Evolutionary conservation across 1,284 basidiomycete species (phyloP), one percentile per base, ranked within the genome.

Genomic region (Ustilago hordei): DNA sequence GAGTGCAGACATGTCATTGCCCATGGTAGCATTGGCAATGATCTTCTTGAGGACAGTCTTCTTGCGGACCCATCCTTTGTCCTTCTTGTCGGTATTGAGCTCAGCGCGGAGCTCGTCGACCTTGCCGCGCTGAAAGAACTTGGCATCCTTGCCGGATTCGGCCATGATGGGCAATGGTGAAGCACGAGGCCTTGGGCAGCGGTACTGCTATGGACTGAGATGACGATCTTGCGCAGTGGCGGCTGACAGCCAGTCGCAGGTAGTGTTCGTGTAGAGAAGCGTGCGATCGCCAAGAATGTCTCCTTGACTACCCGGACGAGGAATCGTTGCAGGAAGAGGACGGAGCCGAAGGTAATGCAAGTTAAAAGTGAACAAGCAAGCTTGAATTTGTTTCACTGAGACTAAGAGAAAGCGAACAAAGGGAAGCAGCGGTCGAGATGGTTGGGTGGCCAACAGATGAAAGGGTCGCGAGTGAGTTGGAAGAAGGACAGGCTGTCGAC

Each of bases 1-100:
- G 77, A 97, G 88, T 31, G 93, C 91, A 19, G 95, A 97, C 96
- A 99, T 86, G 69, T 86, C 85, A 93, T 98, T 86, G 61, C 85
- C 85, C 85, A 86, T 85, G 23, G 85, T 86, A 8, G 84, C 84
- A 64, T 86, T 86, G 47, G 85, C 85, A 38, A 86, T 84, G 71
- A 86, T 84, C 65, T 83, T 83, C 59, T 86, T 86, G 34, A 86
- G 75, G 13, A 79, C 79, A 8, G 81, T 78, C 61, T 82, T 84
- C 47, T 82, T 86, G 23, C 82, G 72, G 15, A 79, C 69, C 71
- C 81, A 82, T 4, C 83, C 81, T 55, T 86, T 86, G 59, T 84
- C 84, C 66, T 85, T 85, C 64, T 83, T 84, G 50, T 86, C 85
- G 55, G 72, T 79, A 41, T 72, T 64, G 45, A 86, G 82, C 59